These are phyloP conservation scores for Talaromyces sp. DNA, from an alignment of 2,329 filamentous ascomycete genomes.

Conservation along the genomic window DNA sequence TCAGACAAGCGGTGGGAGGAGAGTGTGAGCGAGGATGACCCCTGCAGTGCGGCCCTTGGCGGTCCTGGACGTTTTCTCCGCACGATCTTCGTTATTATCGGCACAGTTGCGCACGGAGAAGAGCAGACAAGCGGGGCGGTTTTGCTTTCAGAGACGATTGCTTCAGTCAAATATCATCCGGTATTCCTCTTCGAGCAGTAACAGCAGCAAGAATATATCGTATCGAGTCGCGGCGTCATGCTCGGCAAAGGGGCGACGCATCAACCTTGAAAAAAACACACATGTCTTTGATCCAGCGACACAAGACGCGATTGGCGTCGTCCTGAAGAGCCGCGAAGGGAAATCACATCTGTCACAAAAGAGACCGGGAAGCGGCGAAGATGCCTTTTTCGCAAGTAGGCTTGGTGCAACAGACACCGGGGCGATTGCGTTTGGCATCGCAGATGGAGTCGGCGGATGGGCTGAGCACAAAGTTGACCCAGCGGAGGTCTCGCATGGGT, in stretches of 20 bases:
- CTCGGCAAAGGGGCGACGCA: constrained; percentile 64
- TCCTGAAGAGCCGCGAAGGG: constrained; percentile 20
- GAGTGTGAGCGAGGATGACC: constrained; percentile 1
- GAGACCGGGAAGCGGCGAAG: constrained; percentile 78
- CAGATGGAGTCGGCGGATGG: constrained; percentile 95
- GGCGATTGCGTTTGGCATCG: constrained; percentile 73
- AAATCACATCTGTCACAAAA: constrained; percentile 50
- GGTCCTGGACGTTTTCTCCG: not conserved
- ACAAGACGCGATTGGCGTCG: constrained; percentile 30
- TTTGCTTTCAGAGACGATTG: constrained; percentile 4
- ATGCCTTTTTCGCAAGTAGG: constrained; percentile 87
- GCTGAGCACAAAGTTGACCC: constrained; percentile 87
- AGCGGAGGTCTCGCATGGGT: constrained; percentile 86
- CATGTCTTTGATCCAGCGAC: constrained; percentile 61
- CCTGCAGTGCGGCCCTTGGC: constrained; percentile 6
- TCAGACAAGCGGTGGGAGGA: not conserved
- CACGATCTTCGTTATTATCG: not conserved
- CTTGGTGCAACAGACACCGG: constrained; percentile 54
- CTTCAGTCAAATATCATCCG: constrained; percentile 23
- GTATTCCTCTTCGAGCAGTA: constrained; percentile 2
- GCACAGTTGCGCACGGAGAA: not conserved
- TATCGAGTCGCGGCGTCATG: constrained; percentile 71
- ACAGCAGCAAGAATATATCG: constrained; percentile 41
- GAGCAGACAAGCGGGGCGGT: not conserved
- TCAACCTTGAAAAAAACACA: constrained; percentile 61